Evolutionary conservation across 2,329 filamentous ascomycete genomes (phyloP), one percentile per base, ranked within the genome.

Genomic region (Monosporascus cannonballus): DNA sequence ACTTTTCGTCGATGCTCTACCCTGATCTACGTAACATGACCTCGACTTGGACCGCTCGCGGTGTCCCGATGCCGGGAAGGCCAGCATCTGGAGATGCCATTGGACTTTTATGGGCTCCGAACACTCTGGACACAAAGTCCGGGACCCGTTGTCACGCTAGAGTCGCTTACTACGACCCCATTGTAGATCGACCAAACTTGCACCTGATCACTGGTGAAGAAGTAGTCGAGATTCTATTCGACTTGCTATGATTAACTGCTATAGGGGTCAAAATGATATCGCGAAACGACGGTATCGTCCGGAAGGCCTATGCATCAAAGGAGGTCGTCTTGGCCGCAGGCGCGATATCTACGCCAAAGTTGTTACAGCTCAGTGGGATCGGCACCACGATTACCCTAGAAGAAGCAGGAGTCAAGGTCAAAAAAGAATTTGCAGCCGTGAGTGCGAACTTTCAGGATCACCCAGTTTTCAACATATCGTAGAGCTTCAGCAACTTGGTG

Each of bases 391-490:
- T 59, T 2, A 61, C 74, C 14, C 61, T 74, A 6, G 55, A 60
- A n/a, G 54, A 61, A 25, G 66, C 78, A 54, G 68, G 71, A 6
- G 83, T 85, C 52, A 65, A 73, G 0, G 73, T 83, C 2, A 60
- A 82, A 45, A 69, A 73, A 1, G 76, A 86, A 56, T 71, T 83
- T 1, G 83, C 81, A 0, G 84, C 81, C 38, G 82, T 87, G 6
- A 84, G 84, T 4, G 76, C 72, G 20, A 84, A 84, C 64, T 68
- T 86, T 3, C 74, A 81, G 64, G 80, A 85, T 62, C 78, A 60
- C 25, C 44, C 53, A 25, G 2, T 5, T 6, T 7, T 20, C n/a
- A 9, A 11, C 11, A 44, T 9, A 14, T 18, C 9, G 5, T 44
- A 20, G 41, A 44, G 4, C 41, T 44, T 17, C 41, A 44, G 41